phyloP scores from a whole-genome alignment of 495 filamentous ascomycete species.

The Aspergillus nanangensis region DNA sequence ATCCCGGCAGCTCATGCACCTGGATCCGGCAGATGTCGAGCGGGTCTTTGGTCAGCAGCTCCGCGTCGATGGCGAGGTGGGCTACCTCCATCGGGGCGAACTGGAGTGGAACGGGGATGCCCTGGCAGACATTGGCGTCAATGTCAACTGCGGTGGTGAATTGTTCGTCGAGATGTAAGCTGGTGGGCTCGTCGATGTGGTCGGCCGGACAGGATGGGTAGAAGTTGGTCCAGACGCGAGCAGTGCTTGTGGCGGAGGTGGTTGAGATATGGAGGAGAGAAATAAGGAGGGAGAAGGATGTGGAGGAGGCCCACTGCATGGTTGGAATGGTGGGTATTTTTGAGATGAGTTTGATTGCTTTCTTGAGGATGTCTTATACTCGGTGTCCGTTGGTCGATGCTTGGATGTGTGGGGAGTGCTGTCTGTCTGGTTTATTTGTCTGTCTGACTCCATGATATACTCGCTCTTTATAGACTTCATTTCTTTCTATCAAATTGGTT shows the following conservation, averaged over 20 bases:
- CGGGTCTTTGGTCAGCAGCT: conserved; percentile 16
- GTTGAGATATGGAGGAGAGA: conserved; percentile 21
- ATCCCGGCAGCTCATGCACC: conserved; percentile 33
- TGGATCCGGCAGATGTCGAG: conserved; percentile 29
- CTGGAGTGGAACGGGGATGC: conserved; percentile 26
- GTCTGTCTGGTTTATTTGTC: too few species aligned
- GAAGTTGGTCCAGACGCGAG: conserved; percentile 34
- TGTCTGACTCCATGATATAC: too few species aligned
- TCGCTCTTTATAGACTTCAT: background rate
- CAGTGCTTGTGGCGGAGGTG: conserved; percentile 8
- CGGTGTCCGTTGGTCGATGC: too few species aligned
- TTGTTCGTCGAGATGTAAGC: conserved; percentile 25
- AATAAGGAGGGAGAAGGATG: conserved; percentile 13
- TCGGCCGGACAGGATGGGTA: conserved; percentile 31
- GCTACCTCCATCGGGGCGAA: conserved; percentile 21
- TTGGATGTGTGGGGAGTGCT: too few species aligned
- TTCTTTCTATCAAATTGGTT: background rate
- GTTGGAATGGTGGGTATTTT: background rate
- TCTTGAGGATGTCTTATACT: too few species aligned
- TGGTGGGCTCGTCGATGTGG: background rate
- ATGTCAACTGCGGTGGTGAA: conserved; percentile 22
- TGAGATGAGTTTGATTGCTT: background rate
- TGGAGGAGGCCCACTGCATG: background rate
- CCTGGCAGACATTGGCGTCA: conserved; percentile 21
- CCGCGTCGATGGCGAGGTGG: conserved; percentile 30